A percentile compares a stretch with the other conserved stretches of the same genome.
These are phyloP conservation scores for Penicillium mononematosum DNA, from an alignment of 495 filamentous ascomycete species.

Conservation along the genomic window DNA sequence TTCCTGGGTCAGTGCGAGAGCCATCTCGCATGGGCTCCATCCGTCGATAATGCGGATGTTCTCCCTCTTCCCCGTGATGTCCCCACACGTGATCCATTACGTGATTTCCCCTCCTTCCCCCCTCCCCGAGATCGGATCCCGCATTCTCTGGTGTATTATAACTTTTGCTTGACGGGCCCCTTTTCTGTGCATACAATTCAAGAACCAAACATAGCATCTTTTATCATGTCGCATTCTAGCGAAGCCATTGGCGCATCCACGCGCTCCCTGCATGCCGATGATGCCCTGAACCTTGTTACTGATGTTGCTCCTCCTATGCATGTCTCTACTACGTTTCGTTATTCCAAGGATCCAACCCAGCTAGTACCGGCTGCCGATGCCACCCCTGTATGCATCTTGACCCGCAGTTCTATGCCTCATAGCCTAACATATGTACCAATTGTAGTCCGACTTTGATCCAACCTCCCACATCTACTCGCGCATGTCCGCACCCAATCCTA, in stretches of 20 bases:
- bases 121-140: slow-evolving; percentile 6
- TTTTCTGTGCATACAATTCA: slow-evolving; percentile 30
- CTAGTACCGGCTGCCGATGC: slow-evolving; percentile 49
- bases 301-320: slow-evolving; percentile 87
- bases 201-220: slow-evolving; percentile 20
- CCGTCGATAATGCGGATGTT: slow-evolving; percentile 36
- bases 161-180: not conserved
- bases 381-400: slow-evolving; percentile 25
- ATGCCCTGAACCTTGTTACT: slow-evolving; percentile 64
- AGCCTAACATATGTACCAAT: not conserved
- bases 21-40: slow-evolving; percentile 52
- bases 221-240: slow-evolving; percentile 33
- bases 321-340: slow-evolving; percentile 85
- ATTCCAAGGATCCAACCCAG: slow-evolving; percentile 63
- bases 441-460: slow-evolving; percentile 26
- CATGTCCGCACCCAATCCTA: slow-evolving; percentile 66
- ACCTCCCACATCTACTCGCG: slow-evolving; percentile 72
- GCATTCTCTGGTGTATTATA: slow-evolving; percentile 27
- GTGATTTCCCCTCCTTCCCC: slow-evolving; percentile 16
- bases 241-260: slow-evolving; percentile 51
- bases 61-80: not conserved
- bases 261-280: slow-evolving; percentile 82
- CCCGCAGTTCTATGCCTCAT: not conserved
- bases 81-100: slow-evolving; percentile 28
- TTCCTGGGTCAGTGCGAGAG: slow-evolving; percentile 49